A percentile compares a stretch with the other conserved stretches of the same genome.
Conservation (phyloP, 345 rosid genomes). For the Gossypium turneri region DNA sequence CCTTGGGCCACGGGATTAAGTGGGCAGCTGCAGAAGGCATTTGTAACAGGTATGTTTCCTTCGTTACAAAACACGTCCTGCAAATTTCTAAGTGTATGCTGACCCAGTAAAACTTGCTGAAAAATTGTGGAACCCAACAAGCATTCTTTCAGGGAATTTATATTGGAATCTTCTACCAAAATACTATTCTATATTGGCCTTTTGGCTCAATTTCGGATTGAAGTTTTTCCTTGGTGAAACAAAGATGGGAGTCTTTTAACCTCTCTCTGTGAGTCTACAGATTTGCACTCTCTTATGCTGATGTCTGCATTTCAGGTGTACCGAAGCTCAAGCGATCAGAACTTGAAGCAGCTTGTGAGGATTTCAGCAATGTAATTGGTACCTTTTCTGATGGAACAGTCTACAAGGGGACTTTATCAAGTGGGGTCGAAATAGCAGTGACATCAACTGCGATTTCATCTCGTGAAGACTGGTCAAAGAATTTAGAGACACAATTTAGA, state of each 20-base stretch:
- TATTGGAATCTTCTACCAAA: background rate
- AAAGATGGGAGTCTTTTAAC: background rate
- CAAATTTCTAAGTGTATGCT: background rate
- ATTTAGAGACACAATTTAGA: constrained; percentile 60
- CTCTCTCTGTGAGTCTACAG: background rate
- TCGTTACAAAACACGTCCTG: background rate
- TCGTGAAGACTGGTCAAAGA: constrained; percentile 61
- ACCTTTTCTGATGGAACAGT: constrained; percentile 58
- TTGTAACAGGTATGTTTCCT: constrained; percentile 56
- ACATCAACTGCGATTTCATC: constrained; percentile 46
- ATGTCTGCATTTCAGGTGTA: constrained; percentile 49
- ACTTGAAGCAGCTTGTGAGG: constrained; percentile 92
- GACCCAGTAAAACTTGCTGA: background rate
- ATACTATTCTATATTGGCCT: background rate
- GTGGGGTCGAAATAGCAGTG: constrained; percentile 90
- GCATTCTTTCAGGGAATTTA: background rate
- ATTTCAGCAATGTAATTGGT: constrained; percentile 90
- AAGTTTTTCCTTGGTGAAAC: background rate
- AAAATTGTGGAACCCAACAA: background rate
- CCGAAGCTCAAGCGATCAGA: constrained; percentile 80
- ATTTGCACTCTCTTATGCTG: background rate
- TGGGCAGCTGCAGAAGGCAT: constrained; percentile 83
- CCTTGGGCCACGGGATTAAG: constrained; percentile 90
- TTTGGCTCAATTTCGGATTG: background rate
- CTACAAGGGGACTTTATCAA: constrained; percentile 89